These are phyloP conservation scores for Guillardia theta DNA, from an alignment of 78 protist species.

Conservation along the genomic window DNA sequence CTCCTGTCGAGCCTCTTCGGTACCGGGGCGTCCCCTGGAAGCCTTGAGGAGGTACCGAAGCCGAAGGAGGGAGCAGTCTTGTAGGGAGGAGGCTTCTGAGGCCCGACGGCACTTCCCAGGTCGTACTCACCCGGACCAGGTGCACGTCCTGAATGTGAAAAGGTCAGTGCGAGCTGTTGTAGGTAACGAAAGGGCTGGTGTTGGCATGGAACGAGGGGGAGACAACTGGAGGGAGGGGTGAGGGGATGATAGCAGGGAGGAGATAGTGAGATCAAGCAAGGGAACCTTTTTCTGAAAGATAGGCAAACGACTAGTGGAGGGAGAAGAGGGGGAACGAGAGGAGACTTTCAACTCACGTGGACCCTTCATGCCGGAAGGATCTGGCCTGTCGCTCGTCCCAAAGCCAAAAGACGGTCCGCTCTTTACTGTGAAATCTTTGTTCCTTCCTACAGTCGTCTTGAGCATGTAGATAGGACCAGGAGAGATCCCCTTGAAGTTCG, in stretches of 20 bases:
- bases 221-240: neutral
- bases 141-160: neutral
- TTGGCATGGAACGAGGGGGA: neutral
- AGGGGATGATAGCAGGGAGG: neutral
- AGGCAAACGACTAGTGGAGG: neutral
- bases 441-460: neutral
- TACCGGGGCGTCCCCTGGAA: conserved; percentile 9
- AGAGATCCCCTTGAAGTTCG: neutral
- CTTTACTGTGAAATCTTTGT: neutral
- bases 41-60: conserved; percentile 2
- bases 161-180: neutral
- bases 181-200: neutral
- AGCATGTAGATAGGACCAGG: neutral
- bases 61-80: neutral
- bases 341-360: neutral
- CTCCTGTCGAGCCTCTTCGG: neutral
- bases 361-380: neutral
- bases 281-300: too few species aligned
- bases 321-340: neutral
- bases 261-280: neutral
- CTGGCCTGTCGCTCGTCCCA: neutral
- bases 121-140: conserved; percentile 13
- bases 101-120: neutral
- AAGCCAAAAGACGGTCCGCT: neutral
- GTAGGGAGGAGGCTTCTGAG: neutral